Evolutionary conservation across 2,329 filamentous ascomycete species (phyloP).

Genomic region (Sordariomycetes sp.): DNA sequence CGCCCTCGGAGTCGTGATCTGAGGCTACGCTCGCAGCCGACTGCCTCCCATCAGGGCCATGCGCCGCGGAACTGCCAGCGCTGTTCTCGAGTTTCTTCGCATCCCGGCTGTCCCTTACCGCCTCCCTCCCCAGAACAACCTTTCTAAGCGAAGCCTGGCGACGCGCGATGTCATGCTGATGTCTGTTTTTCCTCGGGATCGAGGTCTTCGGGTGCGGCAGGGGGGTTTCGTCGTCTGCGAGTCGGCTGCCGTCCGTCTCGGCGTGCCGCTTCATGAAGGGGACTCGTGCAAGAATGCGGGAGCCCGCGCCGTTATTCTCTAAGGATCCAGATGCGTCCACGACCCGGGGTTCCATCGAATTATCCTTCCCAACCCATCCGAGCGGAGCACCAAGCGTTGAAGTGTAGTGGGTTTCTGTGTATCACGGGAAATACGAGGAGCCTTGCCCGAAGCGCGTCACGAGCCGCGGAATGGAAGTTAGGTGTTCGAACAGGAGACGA

Average conservation of each 20-base stretch:
- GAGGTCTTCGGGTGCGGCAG: neutral
- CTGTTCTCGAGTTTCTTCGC: neutral
- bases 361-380: neutral
- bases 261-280: neutral
- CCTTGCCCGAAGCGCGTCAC: neutral
- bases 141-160: constrained; percentile 2
- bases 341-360: neutral
- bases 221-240: neutral
- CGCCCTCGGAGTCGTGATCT: neutral
- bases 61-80: neutral
- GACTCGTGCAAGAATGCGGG: neutral
- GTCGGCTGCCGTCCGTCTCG: neutral
- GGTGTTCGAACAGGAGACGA: neutral
- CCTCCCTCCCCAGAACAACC: constrained; percentile 3
- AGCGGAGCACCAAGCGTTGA: neutral
- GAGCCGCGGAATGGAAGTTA: neutral
- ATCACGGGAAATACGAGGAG: neutral
- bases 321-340: neutral
- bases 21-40: neutral
- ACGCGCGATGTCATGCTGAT: neutral
- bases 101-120: neutral
- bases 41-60: neutral
- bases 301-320: neutral
- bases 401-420: neutral
- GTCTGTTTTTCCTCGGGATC: neutral